Evolutionary conservation across 164 flowering plant species (phyloP).

Genomic region (Berberis thunbergii): DNA sequence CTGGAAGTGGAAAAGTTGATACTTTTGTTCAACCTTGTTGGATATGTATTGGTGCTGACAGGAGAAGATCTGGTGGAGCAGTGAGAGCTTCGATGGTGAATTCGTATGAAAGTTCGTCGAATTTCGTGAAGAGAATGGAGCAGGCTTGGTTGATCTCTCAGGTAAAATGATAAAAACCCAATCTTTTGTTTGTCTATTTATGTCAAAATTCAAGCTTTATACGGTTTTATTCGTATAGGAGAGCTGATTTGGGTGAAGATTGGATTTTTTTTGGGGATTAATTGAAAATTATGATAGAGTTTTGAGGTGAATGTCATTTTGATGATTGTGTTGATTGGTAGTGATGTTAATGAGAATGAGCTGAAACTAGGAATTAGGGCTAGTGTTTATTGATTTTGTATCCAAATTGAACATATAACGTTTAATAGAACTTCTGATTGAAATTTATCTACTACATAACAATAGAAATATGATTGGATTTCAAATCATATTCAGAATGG

Average conservation of each 20-base stretch:
- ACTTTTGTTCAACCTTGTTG: too few species aligned
- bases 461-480: too few species aligned
- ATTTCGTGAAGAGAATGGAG: slow-evolving; percentile 63
- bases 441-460: too few species aligned
- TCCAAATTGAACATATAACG: too few species aligned
- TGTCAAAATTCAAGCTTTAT: not conserved
- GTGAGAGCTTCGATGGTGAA: slow-evolving; percentile 56
- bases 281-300: not conserved
- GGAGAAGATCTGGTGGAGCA: slow-evolving; percentile 4
- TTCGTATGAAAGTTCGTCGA: slow-evolving; percentile 56
- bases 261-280: not conserved
- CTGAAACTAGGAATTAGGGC: too few species aligned
- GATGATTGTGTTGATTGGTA: not conserved
- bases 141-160: slow-evolving; percentile 72
- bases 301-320: not conserved
- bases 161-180: slow-evolving; percentile 24
- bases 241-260: not conserved
- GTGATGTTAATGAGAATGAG: not conserved
- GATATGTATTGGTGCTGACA: not conserved
- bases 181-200: not conserved
- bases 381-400: too few species aligned
- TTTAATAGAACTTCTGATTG: too few species aligned
- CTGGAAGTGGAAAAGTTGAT: too few species aligned
- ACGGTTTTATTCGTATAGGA: not conserved
- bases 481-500: too few species aligned